Evolutionary conservation across 768 basidiomycete genomes (phyloP).

Genomic region (Cystoderma amianthinum): DNA sequence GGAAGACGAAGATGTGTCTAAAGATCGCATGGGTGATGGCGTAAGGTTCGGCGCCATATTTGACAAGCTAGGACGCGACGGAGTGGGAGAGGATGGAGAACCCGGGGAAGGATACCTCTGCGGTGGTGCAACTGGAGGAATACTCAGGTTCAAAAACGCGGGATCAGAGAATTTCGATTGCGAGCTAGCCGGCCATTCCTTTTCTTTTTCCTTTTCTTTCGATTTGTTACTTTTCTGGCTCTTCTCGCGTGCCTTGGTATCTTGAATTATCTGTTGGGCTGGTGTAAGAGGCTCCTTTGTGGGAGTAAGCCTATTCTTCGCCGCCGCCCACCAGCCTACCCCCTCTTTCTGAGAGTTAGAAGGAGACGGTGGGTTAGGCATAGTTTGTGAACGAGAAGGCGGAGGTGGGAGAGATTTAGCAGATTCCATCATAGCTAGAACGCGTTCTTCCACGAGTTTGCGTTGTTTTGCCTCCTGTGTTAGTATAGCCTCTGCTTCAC

Average conservation of each 20-base stretch:
- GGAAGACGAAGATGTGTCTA: constrained; percentile 32
- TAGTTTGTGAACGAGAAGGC: constrained; percentile 35
- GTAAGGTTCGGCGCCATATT: constrained; percentile 51
- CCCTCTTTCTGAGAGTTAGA: constrained; percentile 58
- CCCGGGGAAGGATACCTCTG: constrained; percentile 40
- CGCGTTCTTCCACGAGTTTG: constrained; percentile 62
- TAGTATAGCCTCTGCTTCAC: constrained; percentile 75
- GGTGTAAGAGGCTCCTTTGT: constrained; percentile 77
- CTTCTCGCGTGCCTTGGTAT: constrained; percentile 61
- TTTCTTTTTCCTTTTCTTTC: constrained; percentile 31
- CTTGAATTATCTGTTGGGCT: constrained; percentile 76
- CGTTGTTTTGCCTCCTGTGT: constrained; percentile 66
- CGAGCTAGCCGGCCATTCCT: constrained; percentile 49
- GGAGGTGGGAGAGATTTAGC: constrained; percentile 46
- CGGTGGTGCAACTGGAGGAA: constrained; percentile 34
- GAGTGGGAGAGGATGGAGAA: constrained; percentile 61
- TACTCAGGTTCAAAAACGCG: constrained; percentile 45
- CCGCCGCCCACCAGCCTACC: constrained; percentile 63
- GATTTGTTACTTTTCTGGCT: constrained; percentile 45
- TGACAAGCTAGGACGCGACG: constrained; percentile 41
- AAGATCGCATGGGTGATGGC: constrained; percentile 55
- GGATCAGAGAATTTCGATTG: constrained; percentile 53
- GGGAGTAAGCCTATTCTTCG: constrained; percentile 72
- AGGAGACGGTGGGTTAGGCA: constrained; percentile 48
- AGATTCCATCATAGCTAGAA: constrained; percentile 65